phyloP scores from a whole-genome alignment of 2,329 filamentous ascomycete genomes.

The Penicillium sp. region DNA sequence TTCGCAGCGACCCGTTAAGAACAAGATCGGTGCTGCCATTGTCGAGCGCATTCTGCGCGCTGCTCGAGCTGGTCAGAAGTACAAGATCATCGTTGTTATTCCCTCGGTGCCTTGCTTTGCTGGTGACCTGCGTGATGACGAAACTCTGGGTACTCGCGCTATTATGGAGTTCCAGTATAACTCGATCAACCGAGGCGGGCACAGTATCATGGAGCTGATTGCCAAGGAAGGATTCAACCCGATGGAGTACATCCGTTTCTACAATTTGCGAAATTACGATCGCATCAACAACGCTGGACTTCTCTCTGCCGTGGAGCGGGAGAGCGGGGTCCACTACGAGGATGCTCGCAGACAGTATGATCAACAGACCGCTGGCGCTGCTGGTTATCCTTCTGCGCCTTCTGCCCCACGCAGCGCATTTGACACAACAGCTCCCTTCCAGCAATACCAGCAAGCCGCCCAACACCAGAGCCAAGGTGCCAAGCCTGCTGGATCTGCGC shows the following conservation, averaged over 20 bases:
- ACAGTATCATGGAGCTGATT: conserved; percentile 86
- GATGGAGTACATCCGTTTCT: conserved; percentile 82
- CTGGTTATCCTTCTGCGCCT: conserved; percentile 31
- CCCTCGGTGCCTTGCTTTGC: conserved; percentile 93
- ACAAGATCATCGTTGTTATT: conserved; percentile 85
- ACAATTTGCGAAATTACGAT: conserved; percentile 93
- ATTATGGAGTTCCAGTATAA: conserved; percentile 99
- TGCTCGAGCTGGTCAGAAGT: conserved; percentile 79
- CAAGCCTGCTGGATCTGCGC: conserved; percentile 50
- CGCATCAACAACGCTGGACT: conserved; percentile 65
- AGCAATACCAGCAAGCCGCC: conserved; percentile 72
- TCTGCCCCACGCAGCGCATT: conserved; percentile 33
- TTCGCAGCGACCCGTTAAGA: conserved; percentile 80
- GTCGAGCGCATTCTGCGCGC: conserved; percentile 86
- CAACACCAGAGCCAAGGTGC: conserved; percentile 51
- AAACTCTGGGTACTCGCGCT: conserved; percentile 80
- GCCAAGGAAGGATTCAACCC: conserved; percentile 76
- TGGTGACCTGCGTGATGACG: conserved; percentile 81
- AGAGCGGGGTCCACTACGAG: conserved; percentile 48
- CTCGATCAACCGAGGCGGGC: conserved; percentile 86
- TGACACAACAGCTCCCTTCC: conserved; percentile 53
- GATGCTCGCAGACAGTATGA: conserved; percentile 48
- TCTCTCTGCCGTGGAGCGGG: conserved; percentile 41
- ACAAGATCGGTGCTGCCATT: conserved; percentile 86
- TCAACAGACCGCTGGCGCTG: conserved; percentile 48